These are phyloP conservation scores for Kondoa malvinella DNA, from an alignment of 768 basidiomycete species.

Conservation along the genomic window DNA sequence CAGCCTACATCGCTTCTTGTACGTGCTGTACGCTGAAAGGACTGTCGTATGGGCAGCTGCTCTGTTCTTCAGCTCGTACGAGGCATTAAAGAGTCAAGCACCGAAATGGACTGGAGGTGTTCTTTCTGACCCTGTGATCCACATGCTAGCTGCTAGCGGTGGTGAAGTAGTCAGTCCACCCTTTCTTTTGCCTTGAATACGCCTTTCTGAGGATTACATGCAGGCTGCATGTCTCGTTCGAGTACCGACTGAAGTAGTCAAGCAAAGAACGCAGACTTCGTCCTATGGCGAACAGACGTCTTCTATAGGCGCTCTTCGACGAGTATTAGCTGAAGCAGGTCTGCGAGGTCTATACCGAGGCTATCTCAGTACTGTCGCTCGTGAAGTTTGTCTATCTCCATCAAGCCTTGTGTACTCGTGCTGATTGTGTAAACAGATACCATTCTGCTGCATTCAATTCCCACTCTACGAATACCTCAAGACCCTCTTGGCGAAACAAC, in stretches of 20 bases:
- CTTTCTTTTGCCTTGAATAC: not conserved
- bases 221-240: slow-evolving; percentile 66
- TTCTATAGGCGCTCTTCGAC: slow-evolving; percentile 29
- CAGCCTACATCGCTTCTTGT: slow-evolving; percentile 18
- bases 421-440: slow-evolving; percentile 45
- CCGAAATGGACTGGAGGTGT: slow-evolving; percentile 35
- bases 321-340: slow-evolving; percentile 43
- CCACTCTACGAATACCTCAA: slow-evolving; percentile 87
- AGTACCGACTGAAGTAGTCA: slow-evolving; percentile 91
- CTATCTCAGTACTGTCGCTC: slow-evolving; percentile 58
- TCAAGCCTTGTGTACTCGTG: not conserved
- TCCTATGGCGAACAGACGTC: slow-evolving; percentile 41
- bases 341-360: slow-evolving; percentile 71
- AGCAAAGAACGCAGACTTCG: slow-evolving; percentile 76
- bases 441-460: slow-evolving; percentile 90
- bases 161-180: slow-evolving; percentile 41
- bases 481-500: slow-evolving; percentile 39
- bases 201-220: not conserved
- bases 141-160: slow-evolving; percentile 41
- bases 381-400: slow-evolving; percentile 41
- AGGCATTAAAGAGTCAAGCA: slow-evolving; percentile 59
- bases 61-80: slow-evolving; percentile 86
- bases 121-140: slow-evolving; percentile 47
- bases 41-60: slow-evolving; percentile 45
- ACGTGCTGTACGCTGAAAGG: not conserved